Conservation (phyloP, 1,284 basidiomycete genomes). For the Heterobasidion parviporum region DNA sequence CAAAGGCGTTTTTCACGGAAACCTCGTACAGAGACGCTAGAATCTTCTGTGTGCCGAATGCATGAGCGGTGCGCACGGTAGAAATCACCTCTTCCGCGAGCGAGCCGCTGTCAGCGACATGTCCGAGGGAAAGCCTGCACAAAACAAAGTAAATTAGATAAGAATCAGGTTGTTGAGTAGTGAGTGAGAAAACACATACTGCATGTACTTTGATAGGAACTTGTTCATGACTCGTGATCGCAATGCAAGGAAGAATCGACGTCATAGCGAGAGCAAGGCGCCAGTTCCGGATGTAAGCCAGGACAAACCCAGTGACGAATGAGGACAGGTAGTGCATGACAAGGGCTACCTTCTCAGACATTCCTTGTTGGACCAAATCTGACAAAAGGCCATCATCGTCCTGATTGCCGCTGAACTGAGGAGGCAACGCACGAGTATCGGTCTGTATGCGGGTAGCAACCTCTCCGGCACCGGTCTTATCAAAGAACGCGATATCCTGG, state of each 20-base stretch:
- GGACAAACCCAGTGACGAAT: slow-evolving; percentile 76
- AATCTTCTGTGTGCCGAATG: slow-evolving; percentile 78
- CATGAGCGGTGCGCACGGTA: slow-evolving; percentile 83
- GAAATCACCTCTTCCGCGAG: slow-evolving; percentile 94
- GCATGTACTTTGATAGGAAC: slow-evolving; percentile 64
- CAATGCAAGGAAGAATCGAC: slow-evolving; percentile 86
- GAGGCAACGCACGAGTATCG: slow-evolving; percentile 66
- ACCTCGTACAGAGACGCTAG: slow-evolving; percentile 66
- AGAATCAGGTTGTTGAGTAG: neutral
- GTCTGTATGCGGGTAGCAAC: slow-evolving; percentile 93
- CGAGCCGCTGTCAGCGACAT: slow-evolving; percentile 77
- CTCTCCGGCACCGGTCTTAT: slow-evolving; percentile 90
- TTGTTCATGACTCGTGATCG: slow-evolving; percentile 77
- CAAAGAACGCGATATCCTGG: slow-evolving; percentile 88
- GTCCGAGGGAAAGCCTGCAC: slow-evolving; percentile 52
- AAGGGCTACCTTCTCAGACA: slow-evolving; percentile 81
- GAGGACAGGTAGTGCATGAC: slow-evolving; percentile 54
- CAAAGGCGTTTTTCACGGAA: slow-evolving; percentile 48
- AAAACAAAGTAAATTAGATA: neutral
- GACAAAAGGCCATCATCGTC: slow-evolving; percentile 51
- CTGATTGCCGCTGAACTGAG: neutral
- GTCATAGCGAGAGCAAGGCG: slow-evolving; percentile 82
- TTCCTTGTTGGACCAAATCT: slow-evolving; percentile 85
- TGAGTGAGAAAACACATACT: slow-evolving; percentile 35
- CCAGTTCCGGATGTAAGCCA: slow-evolving; percentile 72